Base-by-base conservation (phyloP, 1,284 basidiomycete genomes). In the Tylopilus sp. region DNA sequence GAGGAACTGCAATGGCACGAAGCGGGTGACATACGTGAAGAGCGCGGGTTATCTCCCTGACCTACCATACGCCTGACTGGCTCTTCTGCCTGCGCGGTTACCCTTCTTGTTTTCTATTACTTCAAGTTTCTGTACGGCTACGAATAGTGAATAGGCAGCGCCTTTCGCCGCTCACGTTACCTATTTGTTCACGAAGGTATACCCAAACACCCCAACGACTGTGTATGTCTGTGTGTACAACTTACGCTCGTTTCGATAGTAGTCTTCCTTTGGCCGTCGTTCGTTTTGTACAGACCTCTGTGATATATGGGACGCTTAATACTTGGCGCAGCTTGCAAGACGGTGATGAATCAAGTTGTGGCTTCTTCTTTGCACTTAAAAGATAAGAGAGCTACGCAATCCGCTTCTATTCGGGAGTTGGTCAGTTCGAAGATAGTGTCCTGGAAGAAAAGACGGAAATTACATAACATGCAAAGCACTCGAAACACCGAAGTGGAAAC, bases 1-100 rank as follows among this genome's bases (percentile, higher is more conserved):
- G 60, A 65, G 61, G 46, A 65, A 66, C 15, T 66, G 64, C 26
- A 63, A 59, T 26, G 60, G 61, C 10, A 65, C 60, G 46, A 63
- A 65, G 43, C 60, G 61, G 49, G 52, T 59, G 46, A 61, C 62
- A 40, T 61, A 64, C 43, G 61, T 61, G 49, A 61, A 64, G n/a
- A 61, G 54, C 19, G 60, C 60, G 21, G 60, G 63, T 10, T 65
- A 61, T 43, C 59, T 60, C 4, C 63, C 61, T 34, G 63, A 65
- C 44, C 46, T 61, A 49, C 51, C 53, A 18, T 63, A 63, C 19
- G 44, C 33, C 25, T 58, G 43, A 48, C 16, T 34, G 7, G 28
- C 11, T 31, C 19, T 28, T 10, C 28, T 23, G 43, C 31, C 42
- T 28, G 30, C 28, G 26, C 34, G 31, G 15, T 12, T 19, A 30